A percentile compares a stretch with the other conserved stretches of the same genome.
Conservation (phyloP, 2,329 filamentous ascomycete species). For the Cytospora chrysosperma region DNA sequence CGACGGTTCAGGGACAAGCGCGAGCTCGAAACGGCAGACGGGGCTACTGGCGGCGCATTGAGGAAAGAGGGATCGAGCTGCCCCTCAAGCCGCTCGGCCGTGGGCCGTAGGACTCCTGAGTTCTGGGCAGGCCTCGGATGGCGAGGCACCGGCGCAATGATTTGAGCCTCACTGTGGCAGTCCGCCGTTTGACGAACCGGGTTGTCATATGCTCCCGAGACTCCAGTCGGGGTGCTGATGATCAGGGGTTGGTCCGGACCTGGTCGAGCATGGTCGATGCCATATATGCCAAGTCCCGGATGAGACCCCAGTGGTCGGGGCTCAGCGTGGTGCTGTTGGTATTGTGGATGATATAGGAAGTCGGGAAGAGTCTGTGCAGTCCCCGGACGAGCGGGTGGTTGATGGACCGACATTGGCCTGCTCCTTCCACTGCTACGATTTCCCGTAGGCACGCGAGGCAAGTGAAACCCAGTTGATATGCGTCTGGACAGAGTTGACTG, state of each 20-base stretch:
- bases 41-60: slow-evolving; percentile 11
- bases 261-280: slow-evolving; percentile 26
- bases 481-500: slow-evolving; percentile 39
- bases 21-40: slow-evolving; percentile 35
- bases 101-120: slow-evolving; percentile 40
- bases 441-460: slow-evolving; percentile 42
- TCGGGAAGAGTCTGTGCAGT: slow-evolving; percentile 16
- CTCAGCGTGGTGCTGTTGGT: slow-evolving; percentile 14
- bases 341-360: slow-evolving; percentile 8
- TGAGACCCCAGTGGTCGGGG: slow-evolving; percentile 23
- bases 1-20: slow-evolving; percentile 45
- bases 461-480: slow-evolving; percentile 44
- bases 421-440: slow-evolving; percentile 27
- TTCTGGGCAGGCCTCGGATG: slow-evolving; percentile 44
- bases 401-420: slow-evolving; percentile 19
- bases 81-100: slow-evolving; percentile 51
- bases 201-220: slow-evolving; percentile 52
- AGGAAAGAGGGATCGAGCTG: slow-evolving; percentile 13
- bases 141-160: slow-evolving; percentile 54
- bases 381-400: not conserved
- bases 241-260: slow-evolving; percentile 55
- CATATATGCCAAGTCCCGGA: slow-evolving; percentile 27
- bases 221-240: slow-evolving; percentile 58
- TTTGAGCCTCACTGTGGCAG: slow-evolving; percentile 41
- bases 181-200: slow-evolving; percentile 38